Base-by-base conservation (phyloP, 1,284 basidiomycete genomes). In the Tylopilus sp. region DNA sequence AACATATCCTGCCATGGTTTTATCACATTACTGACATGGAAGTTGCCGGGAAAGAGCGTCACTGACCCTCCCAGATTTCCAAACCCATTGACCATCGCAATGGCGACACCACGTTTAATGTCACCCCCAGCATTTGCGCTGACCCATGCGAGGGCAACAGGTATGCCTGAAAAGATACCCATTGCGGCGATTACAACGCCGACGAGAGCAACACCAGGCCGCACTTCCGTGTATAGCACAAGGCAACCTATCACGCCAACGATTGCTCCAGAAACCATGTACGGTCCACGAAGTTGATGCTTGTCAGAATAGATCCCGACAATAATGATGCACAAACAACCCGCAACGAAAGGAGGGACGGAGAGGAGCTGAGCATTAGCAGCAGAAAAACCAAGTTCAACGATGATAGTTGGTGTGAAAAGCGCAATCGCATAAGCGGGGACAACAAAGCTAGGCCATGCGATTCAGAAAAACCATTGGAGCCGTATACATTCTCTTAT, bases 401-500 rank as follows among this genome's bases (percentile, higher is more conserved):
- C 66, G 48, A 84, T 76, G 57, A 84, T 82, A 1, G 76, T 81
- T 1, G 81, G 82, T 1, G 73, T 71, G 59, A 85, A 85, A 24
- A 85, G 72, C 10, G 82, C 74, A 54, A 84, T 76, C 15, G 79
- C 77, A 60, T 84, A 84, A 28, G 78, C 69, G 6, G 83, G 76
- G 48, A 79, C 67, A 47, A 81, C 65, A 36, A 78, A 54, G 24
- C 78, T 72, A 47, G 15, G 13, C 8, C 36, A 32, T n/a, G 24
- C 52, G 53, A 56, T 47, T 53, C 43, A 51, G 46, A 28, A 41
- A 15, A 17, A 36, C 9, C 17, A 9, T 4, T 10, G 0, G 13
- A n/a, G n/a, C n/a, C n/a, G 24, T 14, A 26, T 19, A 35, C 24
- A 15, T 17, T 17, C 0, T 26, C 11, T n/a, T n/a, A 13, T 33